phyloP scores from a whole-genome alignment of 164 flowering plant genomes.

The Warburgia ugandensis region DNA sequence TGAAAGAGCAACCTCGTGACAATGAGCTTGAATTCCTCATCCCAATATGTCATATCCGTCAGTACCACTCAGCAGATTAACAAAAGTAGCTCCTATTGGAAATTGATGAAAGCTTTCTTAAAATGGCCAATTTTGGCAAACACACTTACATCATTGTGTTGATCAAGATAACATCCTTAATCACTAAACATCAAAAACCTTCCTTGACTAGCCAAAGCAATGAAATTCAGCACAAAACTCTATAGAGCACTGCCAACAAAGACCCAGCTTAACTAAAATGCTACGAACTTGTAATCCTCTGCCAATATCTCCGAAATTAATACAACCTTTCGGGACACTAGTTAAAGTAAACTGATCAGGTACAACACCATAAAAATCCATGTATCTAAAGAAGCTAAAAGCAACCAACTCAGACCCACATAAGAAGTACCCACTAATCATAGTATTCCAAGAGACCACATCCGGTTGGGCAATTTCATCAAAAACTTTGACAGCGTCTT shows the following conservation, averaged over 20 bases:
- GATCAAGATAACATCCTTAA: constrained; percentile 12
- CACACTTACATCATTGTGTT: constrained; percentile 13
- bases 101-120: constrained; percentile 8
- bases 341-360: constrained; percentile 9
- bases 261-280: constrained; percentile 7
- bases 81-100: constrained; percentile 13
- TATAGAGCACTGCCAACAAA: constrained; percentile 13
- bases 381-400: constrained; percentile 1
- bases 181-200: constrained; percentile 13
- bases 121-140: constrained; percentile 1
- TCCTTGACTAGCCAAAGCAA: constrained; percentile 4
- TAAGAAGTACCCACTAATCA: constrained; percentile 7
- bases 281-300: constrained; percentile 11
- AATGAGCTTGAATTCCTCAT: constrained; percentile 9
- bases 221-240: constrained; percentile 9
- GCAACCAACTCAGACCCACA: constrained; percentile 1
- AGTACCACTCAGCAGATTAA: constrained; percentile 8
- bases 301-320: constrained; percentile 4
- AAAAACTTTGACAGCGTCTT: constrained; percentile 2
- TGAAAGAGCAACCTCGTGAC: too few relatives aligned
- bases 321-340: constrained; percentile 7
- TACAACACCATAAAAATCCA: background rate
- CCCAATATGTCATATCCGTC: background rate
- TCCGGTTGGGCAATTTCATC: constrained; percentile 8
- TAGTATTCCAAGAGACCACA: constrained; percentile 14